phyloP scores from a whole-genome alignment of 2,329 filamentous ascomycete species.

The Coniochaeta ligniaria region DNA sequence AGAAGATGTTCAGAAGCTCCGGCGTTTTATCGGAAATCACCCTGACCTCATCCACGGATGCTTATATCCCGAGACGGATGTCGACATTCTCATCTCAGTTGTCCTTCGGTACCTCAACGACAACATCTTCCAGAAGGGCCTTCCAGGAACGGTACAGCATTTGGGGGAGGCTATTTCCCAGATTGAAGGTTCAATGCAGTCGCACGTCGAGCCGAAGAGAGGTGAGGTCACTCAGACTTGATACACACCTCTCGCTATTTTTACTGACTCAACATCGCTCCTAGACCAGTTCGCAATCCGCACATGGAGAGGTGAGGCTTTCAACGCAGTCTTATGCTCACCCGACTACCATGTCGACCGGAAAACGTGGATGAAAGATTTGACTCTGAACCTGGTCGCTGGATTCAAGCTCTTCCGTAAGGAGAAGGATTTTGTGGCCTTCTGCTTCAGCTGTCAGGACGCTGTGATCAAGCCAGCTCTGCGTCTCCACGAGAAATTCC shows the following conservation, averaged over 20 bases:
- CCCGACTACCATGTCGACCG: slow-evolving; percentile 20
- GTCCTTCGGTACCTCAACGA: slow-evolving; percentile 27
- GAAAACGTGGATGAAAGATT: slow-evolving; percentile 12
- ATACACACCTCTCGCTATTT: neutral
- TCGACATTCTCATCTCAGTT: slow-evolving; percentile 26
- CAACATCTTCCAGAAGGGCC: slow-evolving; percentile 24
- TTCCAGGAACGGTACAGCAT: neutral
- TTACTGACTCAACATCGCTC: neutral
- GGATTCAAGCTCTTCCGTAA: slow-evolving; percentile 20
- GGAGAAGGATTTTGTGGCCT: slow-evolving; percentile 14
- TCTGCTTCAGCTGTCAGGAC: slow-evolving; percentile 16
- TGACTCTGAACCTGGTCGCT: slow-evolving; percentile 20
- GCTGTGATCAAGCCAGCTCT: slow-evolving; percentile 27
- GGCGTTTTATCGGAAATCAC: slow-evolving; percentile 10
- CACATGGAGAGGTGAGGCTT: slow-evolving; percentile 29
- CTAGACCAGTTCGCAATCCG: slow-evolving; percentile 27
- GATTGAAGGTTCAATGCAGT: slow-evolving; percentile 26
- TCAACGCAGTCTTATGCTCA: slow-evolving; percentile 25
- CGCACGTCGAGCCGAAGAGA: slow-evolving; percentile 27
- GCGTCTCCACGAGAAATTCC: slow-evolving; percentile 28
- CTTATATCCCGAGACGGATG: slow-evolving; percentile 27
- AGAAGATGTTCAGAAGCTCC: slow-evolving; percentile 18
- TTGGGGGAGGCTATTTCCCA: slow-evolving; percentile 15
- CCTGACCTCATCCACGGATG: slow-evolving; percentile 23
- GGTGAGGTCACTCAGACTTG: slow-evolving; percentile 14